Evolutionary conservation across 2,329 filamentous ascomycete genomes (phyloP), one percentile per base, ranked within the genome.

Genomic region (Neofusicoccum laricinum): DNA sequence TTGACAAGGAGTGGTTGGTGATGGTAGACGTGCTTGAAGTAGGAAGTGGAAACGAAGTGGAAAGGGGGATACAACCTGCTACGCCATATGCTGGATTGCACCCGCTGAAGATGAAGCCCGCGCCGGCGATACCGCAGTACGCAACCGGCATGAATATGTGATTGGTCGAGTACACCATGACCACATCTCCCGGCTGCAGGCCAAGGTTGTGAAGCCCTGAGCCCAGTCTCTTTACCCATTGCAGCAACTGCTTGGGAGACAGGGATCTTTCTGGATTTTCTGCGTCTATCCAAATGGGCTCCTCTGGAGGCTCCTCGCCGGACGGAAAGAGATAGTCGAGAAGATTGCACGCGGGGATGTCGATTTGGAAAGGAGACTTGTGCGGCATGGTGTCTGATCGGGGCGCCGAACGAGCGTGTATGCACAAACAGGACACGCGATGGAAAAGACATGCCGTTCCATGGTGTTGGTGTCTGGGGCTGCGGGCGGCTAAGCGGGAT

Each of bases 71-170:
- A 64, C 67, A 67, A 81, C 81, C 81, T 65, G 78, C 73, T 5
- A 80, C 75, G 0, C 80, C 83, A 68, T 84, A 86, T 3, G 77
- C 76, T 19, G 84, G 83, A 69, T 85, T 86, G n/a, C 81, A 82
- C 14, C 83, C 84, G 61, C 80, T 85, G 72, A 86, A 87, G 21
- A 83, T 78, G 65, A 77, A 80, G 2, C 83, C 83, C 21, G 79
- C 78, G 0, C 84, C 84, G 1, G 84, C 80, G 43, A 84, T 80
- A 2, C 82, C 84, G 4, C 86, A 74, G 68, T 85, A 86, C 14
- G 81, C 81, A 3, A 82, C 81, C 0, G 84, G 84, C 1, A 86
- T 79, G 67, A 83, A 84, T 43, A 86, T 80, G 66, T 85, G 82
- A 69, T 86, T 86, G 2, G 81, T 79, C 0, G 81, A 82, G 68